These are phyloP conservation scores for Penicillium occitanis DNA, from an alignment of 2,329 filamentous ascomycete genomes.

Conservation along the genomic window DNA sequence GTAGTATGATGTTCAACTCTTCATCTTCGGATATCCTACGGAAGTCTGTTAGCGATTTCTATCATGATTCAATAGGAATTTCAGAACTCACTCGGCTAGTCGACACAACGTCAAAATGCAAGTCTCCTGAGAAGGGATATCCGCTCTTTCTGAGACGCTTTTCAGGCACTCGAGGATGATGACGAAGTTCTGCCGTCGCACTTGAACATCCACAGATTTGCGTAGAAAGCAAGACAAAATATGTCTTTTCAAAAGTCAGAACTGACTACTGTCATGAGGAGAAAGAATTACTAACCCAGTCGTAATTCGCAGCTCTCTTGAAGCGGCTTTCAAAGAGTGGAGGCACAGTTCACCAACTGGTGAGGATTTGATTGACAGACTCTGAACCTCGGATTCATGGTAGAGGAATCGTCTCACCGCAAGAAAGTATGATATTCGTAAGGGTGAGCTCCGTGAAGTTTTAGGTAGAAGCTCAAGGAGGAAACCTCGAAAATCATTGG, in stretches of 20 bases:
- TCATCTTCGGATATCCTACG: constrained; percentile 69
- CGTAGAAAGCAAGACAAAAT: constrained; percentile 67
- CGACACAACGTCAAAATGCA: constrained; percentile 84
- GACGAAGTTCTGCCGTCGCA: constrained; percentile 64
- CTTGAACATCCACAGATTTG: constrained; percentile 46
- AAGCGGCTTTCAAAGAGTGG: constrained; percentile 75
- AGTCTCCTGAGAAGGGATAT: constrained; percentile 72
- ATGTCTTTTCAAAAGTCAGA: constrained; percentile 46
- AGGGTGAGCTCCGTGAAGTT: constrained; percentile 53
- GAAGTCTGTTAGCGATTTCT: constrained; percentile 14
- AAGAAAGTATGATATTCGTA: constrained; percentile 70
- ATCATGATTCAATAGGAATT: background rate
- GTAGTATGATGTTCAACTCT: constrained; percentile 80
- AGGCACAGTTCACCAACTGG: constrained; percentile 76
- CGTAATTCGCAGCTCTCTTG: constrained; percentile 79
- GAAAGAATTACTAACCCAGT: constrained; percentile 56
- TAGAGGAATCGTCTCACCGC: constrained; percentile 67
- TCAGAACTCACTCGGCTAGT: constrained; percentile 63
- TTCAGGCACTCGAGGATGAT: constrained; percentile 70
- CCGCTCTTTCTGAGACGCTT: constrained; percentile 67
- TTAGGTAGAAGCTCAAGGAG: constrained; percentile 44
- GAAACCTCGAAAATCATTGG: constrained; percentile 42
- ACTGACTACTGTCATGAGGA: too few relatives aligned
- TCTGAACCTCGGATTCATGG: constrained; percentile 60
- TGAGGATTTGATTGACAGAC: constrained; percentile 68